Conservation (phyloP, 140 eudicot species). For the Bidens hawaiensis region DNA sequence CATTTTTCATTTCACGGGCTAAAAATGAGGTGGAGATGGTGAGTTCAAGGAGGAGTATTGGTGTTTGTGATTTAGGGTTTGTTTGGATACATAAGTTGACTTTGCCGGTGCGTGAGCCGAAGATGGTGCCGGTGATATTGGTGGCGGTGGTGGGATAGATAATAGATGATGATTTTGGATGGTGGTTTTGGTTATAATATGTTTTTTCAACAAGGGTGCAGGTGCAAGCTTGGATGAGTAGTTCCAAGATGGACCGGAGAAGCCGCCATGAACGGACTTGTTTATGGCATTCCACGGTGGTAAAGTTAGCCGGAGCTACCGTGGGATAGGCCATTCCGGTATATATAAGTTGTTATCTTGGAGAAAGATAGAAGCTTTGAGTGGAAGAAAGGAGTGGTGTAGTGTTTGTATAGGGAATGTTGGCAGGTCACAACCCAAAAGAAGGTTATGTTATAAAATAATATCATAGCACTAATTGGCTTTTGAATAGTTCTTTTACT, state of each 20-base stretch:
- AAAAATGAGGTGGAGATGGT: constrained; percentile 60
- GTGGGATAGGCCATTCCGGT: constrained; percentile 39
- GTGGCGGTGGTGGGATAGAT: constrained; percentile 33
- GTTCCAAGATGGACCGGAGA: constrained; percentile 58
- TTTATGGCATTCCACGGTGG: constrained; percentile 79
- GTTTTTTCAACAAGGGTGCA: constrained; percentile 43
- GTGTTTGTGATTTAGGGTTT: constrained; percentile 48
- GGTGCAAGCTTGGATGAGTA: constrained; percentile 71
- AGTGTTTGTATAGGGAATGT: constrained; percentile 37
- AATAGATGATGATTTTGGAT: constrained; percentile 19
- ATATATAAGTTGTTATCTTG: not conserved
- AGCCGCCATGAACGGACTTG: constrained; percentile 95
- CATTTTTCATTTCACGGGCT: constrained; percentile 73
- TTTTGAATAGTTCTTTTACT: too few species aligned
- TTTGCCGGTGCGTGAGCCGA: constrained; percentile 58
- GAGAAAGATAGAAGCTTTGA: constrained; percentile 4
- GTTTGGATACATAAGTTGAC: constrained; percentile 70
- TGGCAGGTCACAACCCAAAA: constrained; percentile 11
- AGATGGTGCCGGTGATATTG: constrained; percentile 61
- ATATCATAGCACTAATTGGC: not conserved
- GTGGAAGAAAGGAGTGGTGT: constrained; percentile 21
- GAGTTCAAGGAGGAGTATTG: constrained; percentile 63
- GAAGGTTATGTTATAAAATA: constrained; percentile 1
- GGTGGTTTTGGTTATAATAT: constrained; percentile 4
- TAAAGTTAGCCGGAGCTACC: constrained; percentile 39